Evolutionary conservation across 129 eudicot species (phyloP), one percentile per base, ranked within the genome.

Genomic region (Oenanthe sinensis): DNA sequence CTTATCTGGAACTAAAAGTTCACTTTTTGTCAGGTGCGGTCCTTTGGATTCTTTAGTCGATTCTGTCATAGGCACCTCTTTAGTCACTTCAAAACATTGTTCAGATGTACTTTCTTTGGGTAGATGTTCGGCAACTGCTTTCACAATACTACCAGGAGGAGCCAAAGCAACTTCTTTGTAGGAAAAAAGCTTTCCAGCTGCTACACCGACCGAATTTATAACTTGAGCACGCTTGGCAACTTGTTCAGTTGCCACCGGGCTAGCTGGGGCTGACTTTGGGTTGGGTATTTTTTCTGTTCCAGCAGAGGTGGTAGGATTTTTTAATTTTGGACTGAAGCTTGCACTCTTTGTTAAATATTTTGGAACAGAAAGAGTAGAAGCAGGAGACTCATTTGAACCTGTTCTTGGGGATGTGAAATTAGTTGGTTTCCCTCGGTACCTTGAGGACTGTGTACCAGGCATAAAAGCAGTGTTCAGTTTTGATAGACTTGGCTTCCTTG

Each of bases 131-230:
- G 91, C 88, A 6, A 86, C 98, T 40, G 93, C 97, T 80, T 91
- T 94, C 75, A 91, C 97, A 46, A 94, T 91, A 71, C 86, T 91
- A 76, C 98, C 98, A 50, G 98, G 98, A 60, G 90, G 92, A 60
- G 97, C 98, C 76, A 94, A 78, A 79, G 98, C 98, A 80, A 94
- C 98, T 86, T 94, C 98, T 82, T 94, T 94, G 86, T 94, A 94
- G 17, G 98, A 94, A 86, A 94, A 94, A 65, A 87, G 87, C 79
- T 94, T 94, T 75, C 97, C 92, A 67, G 98, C 90, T 78, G 87
- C 88, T 75, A 89, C 89, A 79, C 89, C 90, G 42, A 85, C 83
- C 9, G 96, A 84, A 78, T 88, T 85, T 75, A 85, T 80, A 69
- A 85, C 78, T 14, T 91, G 85, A 55, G 87, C 83, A 39, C 86